These are phyloP conservation scores for Monascus ruber DNA, from an alignment of 2,329 filamentous ascomycete species.

Conservation along the genomic window DNA sequence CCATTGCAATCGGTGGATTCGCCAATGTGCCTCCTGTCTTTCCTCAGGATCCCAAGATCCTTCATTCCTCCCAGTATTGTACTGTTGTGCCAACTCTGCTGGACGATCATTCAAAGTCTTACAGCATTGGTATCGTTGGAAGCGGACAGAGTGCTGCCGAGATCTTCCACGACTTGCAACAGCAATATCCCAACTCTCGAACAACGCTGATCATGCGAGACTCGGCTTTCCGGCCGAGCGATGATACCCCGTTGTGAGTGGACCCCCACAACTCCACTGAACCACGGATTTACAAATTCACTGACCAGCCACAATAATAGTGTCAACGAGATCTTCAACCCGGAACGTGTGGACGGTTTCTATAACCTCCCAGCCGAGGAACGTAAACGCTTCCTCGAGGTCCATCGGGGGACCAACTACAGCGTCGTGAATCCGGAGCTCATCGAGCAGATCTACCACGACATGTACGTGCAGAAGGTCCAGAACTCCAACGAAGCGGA, in stretches of 20 bases:
- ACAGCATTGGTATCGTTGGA: constrained; percentile 74
- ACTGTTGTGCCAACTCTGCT: constrained; percentile 26
- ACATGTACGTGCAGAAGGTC: constrained; percentile 75
- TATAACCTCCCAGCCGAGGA: constrained; percentile 55
- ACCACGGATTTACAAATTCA: background rate
- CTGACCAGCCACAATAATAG: constrained; percentile 30
- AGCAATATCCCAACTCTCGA: constrained; percentile 67
- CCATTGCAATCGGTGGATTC: constrained; percentile 56
- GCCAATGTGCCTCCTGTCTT: constrained; percentile 60
- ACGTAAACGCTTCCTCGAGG: constrained; percentile 50
- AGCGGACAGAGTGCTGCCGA: constrained; percentile 89
- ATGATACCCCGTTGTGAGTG: constrained; percentile 86
- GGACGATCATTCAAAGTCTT: constrained; percentile 32
- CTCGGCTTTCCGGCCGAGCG: constrained; percentile 74
- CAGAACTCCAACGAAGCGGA: constrained; percentile 54
- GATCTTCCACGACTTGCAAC: constrained; percentile 82
- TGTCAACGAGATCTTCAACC: constrained; percentile 95
- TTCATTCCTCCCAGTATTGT: constrained; percentile 83
- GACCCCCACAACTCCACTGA: too few relatives aligned
- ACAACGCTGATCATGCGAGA: constrained; percentile 72
- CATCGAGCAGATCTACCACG: constrained; percentile 78
- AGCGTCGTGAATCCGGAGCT: constrained; percentile 84
- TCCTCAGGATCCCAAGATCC: constrained; percentile 57
- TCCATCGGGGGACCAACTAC: constrained; percentile 82
- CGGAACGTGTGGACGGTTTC: constrained; percentile 65